Base-by-base conservation (phyloP, 2,329 filamentous ascomycete genomes). In the Penicillium sp. region DNA sequence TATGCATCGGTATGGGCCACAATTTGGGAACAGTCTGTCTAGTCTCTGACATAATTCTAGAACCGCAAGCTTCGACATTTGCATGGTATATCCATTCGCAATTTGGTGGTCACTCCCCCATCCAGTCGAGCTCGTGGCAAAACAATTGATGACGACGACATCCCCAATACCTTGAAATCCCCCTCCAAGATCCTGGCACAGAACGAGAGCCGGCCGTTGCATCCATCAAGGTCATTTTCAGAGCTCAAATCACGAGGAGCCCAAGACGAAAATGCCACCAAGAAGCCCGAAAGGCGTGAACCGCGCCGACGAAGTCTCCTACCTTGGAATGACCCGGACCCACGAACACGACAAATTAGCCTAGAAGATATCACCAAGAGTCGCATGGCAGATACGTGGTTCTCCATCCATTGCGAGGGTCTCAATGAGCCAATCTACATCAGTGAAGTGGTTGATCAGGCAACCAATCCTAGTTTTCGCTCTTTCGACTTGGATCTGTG, bases 31-130 rank as follows among this genome's bases (percentile, higher is more conserved):
- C 4, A 10, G 10, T n/a, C 15, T 9, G n/a, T 6, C 4, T 10
- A 30, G 18, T 22, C 12, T 20, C 57, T 57, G 30, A 29, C 53
- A 43, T 17, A 14, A 2, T 20, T 15, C 20, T 52, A 92, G 74
- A 95, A 95, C 62, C 85, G 88, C 61, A 88, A 84, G 62, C 73
- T 96, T 36, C 81, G 90, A 37, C 89, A 95, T 69, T 75, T 95
- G 3, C 82, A 85, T 54, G 87, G 86, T 50, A 79, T 96, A 52
- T 90, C 85, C 39, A 69, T 95, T 35, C 85, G 90, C 41, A 95
- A 95, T 62, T 72, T 95, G 29, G 80, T 79, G 45, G 80, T 95
- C 50, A 71, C 70, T 15, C 71, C 70, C 46, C 68, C 71, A 41
- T 68, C 70, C 47, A 68, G 68, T 55, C 68, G 74, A 42, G 48